Conservation (phyloP, 305 asterid genomes). For the Rubia peregrina region DNA sequence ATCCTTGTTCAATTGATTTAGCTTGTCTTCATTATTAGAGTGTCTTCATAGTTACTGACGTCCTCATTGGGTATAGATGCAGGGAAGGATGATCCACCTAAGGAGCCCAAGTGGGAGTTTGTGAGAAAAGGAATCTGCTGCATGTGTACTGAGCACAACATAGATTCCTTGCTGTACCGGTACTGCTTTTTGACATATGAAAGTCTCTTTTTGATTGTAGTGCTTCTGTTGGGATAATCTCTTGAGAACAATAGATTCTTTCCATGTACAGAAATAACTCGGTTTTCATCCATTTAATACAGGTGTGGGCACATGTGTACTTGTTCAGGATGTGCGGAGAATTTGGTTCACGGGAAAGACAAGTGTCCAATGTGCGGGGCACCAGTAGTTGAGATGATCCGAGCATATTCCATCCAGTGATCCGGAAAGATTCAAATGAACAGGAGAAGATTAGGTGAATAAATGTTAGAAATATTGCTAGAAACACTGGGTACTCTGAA, state of each 20-base stretch:
- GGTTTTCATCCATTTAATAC: slow-evolving; percentile 8
- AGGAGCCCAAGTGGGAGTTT: slow-evolving; percentile 47
- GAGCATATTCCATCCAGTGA: slow-evolving; percentile 55
- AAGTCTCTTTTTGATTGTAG: background rate
- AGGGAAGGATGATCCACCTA: slow-evolving; percentile 20
- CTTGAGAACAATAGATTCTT: background rate
- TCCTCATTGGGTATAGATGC: slow-evolving; percentile 29
- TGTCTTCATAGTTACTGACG: slow-evolving; percentile 6
- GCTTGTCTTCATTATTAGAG: background rate
- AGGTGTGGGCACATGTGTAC: slow-evolving; percentile 99
- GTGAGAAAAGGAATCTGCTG: slow-evolving; percentile 81
- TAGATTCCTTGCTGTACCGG: slow-evolving; percentile 77
- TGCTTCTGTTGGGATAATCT: slow-evolving; percentile 5
- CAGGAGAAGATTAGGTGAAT: slow-evolving; percentile 1
- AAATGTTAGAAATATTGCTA: slow-evolving; percentile 21
- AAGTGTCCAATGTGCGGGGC: slow-evolving; percentile 90
- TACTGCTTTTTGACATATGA: slow-evolving; percentile 14
- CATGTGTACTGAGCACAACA: slow-evolving; percentile 43
- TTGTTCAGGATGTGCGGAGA: slow-evolving; percentile 72
- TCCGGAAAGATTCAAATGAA: background rate
- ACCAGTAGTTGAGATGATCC: slow-evolving; percentile 67
- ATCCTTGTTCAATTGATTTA: background rate
- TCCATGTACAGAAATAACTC: background rate
- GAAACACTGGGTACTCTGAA: slow-evolving; percentile 14
- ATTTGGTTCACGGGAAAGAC: slow-evolving; percentile 37